These are phyloP conservation scores for Naematelia encephala DNA, from an alignment of 768 basidiomycete genomes.

Conservation along the genomic window DNA sequence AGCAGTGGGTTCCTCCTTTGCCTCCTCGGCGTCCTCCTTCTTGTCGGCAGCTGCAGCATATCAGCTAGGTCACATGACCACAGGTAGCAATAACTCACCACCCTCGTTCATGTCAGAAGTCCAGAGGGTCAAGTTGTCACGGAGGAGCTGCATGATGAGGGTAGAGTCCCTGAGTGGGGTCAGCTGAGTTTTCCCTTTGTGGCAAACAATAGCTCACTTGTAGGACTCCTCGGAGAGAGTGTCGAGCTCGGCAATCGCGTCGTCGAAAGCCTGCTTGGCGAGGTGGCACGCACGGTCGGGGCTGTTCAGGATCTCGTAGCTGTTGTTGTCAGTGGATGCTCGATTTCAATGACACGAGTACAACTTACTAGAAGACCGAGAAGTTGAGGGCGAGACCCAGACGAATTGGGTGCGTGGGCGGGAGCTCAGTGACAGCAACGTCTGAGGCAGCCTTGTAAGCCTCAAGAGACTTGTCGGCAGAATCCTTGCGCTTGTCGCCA, in stretches of 20 bases:
- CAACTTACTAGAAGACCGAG: slow-evolving; percentile 83
- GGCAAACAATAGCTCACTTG: slow-evolving; percentile 58
- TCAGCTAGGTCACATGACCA: slow-evolving; percentile 2
- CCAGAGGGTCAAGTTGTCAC: slow-evolving; percentile 97
- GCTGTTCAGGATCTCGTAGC: slow-evolving; percentile 97
- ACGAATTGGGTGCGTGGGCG: slow-evolving; percentile 87
- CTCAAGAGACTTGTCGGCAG: slow-evolving; percentile 94
- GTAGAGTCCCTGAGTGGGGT: slow-evolving; percentile 69
- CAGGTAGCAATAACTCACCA: slow-evolving; percentile 45
- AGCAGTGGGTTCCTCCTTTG: slow-evolving; percentile 42
- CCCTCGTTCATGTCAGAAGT: slow-evolving; percentile 97
- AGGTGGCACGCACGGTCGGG: slow-evolving; percentile 98
- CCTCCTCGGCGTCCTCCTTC: slow-evolving; percentile 28
- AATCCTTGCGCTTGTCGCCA: slow-evolving; percentile 94
- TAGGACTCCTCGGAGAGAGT: slow-evolving; percentile 97
- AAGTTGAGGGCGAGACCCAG: slow-evolving; percentile 98
- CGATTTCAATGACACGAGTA: neutral
- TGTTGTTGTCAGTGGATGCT: slow-evolving; percentile 6
- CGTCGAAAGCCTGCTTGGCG: slow-evolving; percentile 98
- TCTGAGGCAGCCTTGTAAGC: slow-evolving; percentile 91
- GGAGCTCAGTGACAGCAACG: slow-evolving; percentile 92
- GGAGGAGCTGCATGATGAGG: slow-evolving; percentile 83
- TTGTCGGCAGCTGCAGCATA: slow-evolving; percentile 13
- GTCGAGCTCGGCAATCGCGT: slow-evolving; percentile 98
- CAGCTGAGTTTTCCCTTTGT: too few species aligned